Percentiles rank a stretch among this genome's conserved stretches.
Evolutionary conservation across 1,284 basidiomycete genomes (phyloP).

Genomic region (Salmacisia buchloeana): DNA sequence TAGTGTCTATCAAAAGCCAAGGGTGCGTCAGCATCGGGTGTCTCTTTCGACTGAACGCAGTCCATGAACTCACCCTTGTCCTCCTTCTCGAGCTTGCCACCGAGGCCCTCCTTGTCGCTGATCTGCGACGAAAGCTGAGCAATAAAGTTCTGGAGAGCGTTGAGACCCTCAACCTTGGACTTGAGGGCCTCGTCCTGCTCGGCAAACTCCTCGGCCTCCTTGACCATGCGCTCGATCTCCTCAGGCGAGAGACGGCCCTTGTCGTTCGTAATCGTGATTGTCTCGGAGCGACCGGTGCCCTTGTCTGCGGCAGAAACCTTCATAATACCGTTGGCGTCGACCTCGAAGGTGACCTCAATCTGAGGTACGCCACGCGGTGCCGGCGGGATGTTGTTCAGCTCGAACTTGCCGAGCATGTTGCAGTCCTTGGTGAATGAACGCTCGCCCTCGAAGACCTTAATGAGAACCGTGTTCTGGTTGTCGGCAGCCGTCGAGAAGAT

Average conservation of each 20-base stretch:
- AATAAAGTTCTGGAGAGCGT: conserved; percentile 49
- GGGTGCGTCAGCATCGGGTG: background rate
- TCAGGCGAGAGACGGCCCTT: conserved; percentile 47
- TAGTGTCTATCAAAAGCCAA: conserved; percentile 19
- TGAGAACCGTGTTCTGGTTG: conserved; percentile 54
- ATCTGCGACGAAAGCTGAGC: conserved; percentile 44
- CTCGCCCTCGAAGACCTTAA: conserved; percentile 87
- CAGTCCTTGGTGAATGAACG: conserved; percentile 95
- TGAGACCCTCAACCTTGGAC: conserved; percentile 47
- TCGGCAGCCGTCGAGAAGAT: conserved; percentile 74
- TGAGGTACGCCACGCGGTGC: conserved; percentile 77
- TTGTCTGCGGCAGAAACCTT: conserved; percentile 50
- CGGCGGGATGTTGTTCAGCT: conserved; percentile 84
- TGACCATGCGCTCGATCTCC: conserved; percentile 50
- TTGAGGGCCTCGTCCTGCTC: conserved; percentile 49
- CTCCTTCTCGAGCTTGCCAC: conserved; percentile 48
- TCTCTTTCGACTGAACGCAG: too few relatives aligned
- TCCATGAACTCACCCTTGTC: conserved; percentile 42
- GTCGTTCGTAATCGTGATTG: conserved; percentile 49
- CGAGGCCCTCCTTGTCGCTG: conserved; percentile 50
- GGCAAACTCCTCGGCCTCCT: conserved; percentile 48
- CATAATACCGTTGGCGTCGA: conserved; percentile 51
- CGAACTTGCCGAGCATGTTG: conserved; percentile 94
- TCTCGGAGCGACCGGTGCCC: conserved; percentile 47
- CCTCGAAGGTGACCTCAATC: conserved; percentile 51